Base-by-base conservation (phyloP, 805 yeast species). In the Tetrapisispora iriomotensis region DNA sequence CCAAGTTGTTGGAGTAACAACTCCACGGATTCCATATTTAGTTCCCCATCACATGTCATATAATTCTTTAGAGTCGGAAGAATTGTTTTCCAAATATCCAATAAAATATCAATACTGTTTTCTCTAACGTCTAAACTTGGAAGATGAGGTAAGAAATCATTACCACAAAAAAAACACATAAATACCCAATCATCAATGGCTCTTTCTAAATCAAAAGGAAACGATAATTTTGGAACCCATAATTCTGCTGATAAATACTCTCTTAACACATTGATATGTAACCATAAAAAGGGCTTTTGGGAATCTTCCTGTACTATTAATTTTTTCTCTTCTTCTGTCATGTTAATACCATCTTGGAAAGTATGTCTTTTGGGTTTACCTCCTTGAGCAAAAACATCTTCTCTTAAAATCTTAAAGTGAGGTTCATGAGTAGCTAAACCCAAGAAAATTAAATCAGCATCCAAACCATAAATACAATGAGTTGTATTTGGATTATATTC, bases 101-200 rank as follows among this genome's bases (percentile, higher is more conserved):
- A 79, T 39, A 92, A 64, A 19, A 74, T 67, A 54, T 90, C 96
- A 53, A 92, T 82, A 49, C 96, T 88, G 54, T 85, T 84, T 60
- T 92, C 97, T 50, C 98, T 76, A 31, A 92, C 96, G 53, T 90
- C 96, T 40, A 92, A 71, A 23, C 94, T 79, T 4, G 99, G 97
- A 49, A 92, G 66, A 63, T 90, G 97, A 1, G 99, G 99, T 53
- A 92, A 67, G 71, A 92, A 92, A 75, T 92, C 99, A 58, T 92
- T 92, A 62, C 99, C 99, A 47, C 90, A 94, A 57, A 92, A 92
- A 67, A 92, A 92, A 72, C 97, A 90, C 88, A 92, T 82, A 50
- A 92, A 92, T 13, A 92, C 86, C 98, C 98, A 92, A 63, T 92
- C 99, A 58, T 92, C 99, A 45, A 92, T 80, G 2, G 97, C 96